Percentiles rank a stretch among this genome's conserved stretches.
These are phyloP conservation scores for Diplodia mutila DNA, from an alignment of 2,329 filamentous ascomycete genomes.

Conservation along the genomic window DNA sequence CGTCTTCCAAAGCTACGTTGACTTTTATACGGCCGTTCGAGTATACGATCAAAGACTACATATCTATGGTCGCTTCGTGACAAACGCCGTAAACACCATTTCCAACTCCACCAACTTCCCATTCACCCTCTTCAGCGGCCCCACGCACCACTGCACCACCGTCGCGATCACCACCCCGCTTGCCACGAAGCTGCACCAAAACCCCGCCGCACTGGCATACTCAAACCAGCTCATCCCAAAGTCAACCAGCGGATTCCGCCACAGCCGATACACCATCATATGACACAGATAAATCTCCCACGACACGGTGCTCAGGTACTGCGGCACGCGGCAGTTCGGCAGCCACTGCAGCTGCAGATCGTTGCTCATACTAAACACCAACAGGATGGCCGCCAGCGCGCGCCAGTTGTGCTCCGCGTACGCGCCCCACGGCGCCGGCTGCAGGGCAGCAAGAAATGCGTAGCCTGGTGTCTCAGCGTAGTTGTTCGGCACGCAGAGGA, in stretches of 20 bases:
- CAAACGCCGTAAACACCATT: no score
- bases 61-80: no score
- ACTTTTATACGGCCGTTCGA: no score
- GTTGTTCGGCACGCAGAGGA: constrained; percentile 49
- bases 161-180: neutral
- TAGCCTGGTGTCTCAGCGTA: constrained; percentile 55
- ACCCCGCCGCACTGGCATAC: no score
- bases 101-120: neutral
- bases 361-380: constrained; percentile 5
- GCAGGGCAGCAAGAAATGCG: constrained; percentile 51
- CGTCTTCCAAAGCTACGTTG: no score
- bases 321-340: constrained; percentile 47
- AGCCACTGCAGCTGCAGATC: constrained; percentile 34
- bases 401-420: constrained; percentile 61
- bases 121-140: neutral
- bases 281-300: constrained; percentile 58
- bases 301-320: constrained; percentile 56
- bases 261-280: constrained; percentile 5
- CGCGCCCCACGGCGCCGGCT: constrained; percentile 54
- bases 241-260: neutral
- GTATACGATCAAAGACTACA: no score
- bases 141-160: neutral
- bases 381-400: constrained; percentile 51
- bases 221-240: neutral
- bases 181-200: neutral